Base-by-base conservation (phyloP, 768 basidiomycete species). In the Suillus subaureus region DNA sequence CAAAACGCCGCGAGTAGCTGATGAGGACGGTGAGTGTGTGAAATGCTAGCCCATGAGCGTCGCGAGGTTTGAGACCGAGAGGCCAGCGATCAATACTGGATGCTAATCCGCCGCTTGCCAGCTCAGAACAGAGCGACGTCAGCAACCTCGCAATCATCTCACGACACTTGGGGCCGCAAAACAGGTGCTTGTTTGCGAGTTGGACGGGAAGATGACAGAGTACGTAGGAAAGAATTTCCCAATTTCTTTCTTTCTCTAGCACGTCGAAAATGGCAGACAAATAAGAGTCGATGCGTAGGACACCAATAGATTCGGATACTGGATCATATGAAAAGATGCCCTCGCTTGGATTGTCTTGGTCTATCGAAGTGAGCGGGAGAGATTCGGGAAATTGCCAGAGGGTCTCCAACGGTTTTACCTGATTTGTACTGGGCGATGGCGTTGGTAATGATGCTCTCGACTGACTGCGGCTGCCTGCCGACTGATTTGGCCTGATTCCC, bases 151-250 rank as follows among this genome's bases (percentile, higher is more conserved):
- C 80, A 26, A 96, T 84, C 12, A 85, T 84, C 16, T 73, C 77
- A n/a, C 88, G 82, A 35, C 91, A 88, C 61, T 87, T 87, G 0
- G 93, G 93, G 1, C 97, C 97, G 73, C 96, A 97, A 76, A 97
- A 96, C 61, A 98, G 83, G 71, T 99, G 95, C 76, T 98, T 99
- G 84, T 99, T 99, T 64, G 92, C 83, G 12, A 99, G 84, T 73
- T 99, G 96, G 11, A 88, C 83, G 2, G 97, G 96, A 0, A 99
- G 83, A 78, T 97, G 92, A 72, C 92, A 94, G 6, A 99, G 82
- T 6, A 96, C 82, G 72, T 97, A 99, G 2, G 95, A 94, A 13
- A 97, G 82, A 47, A 99, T 82, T 65, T 99, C 97, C 96, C 97
- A 99, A 67, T 89, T 93, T 55, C 82, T 85, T 71, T 96, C 95